Conservation (phyloP, 2,329 filamentous ascomycete species). For the Phialophora verrucosa region DNA sequence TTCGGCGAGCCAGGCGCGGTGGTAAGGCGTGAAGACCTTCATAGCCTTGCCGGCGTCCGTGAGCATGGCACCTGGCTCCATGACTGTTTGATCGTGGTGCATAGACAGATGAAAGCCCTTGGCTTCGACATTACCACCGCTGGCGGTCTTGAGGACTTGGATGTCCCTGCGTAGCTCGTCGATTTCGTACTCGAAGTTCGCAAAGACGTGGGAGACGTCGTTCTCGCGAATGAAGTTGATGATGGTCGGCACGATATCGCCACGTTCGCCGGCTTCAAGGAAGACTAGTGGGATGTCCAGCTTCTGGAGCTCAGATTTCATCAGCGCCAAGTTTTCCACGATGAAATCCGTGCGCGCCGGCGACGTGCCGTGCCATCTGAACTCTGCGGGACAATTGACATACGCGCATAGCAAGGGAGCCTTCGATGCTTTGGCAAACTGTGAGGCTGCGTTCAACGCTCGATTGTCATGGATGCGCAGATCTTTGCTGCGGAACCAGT, state of each 20-base stretch:
- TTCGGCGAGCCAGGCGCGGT: constrained; percentile 53
- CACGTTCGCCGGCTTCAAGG: constrained; percentile 50
- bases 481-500: constrained; percentile 61
- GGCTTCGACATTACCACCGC: constrained; percentile 37
- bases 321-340: constrained; percentile 50
- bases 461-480: constrained; percentile 58
- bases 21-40: constrained; percentile 60
- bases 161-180: constrained; percentile 55
- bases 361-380: constrained; percentile 59
- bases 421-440: constrained; percentile 53
- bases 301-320: constrained; percentile 55
- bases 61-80: constrained; percentile 53
- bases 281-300: constrained; percentile 58
- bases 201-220: constrained; percentile 55
- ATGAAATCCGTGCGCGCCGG: constrained; percentile 58
- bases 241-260: constrained; percentile 50
- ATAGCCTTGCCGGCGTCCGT: constrained; percentile 53
- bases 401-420: constrained; percentile 55
- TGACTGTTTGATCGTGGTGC: constrained; percentile 57
- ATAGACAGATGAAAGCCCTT: constrained; percentile 48
- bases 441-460: constrained; percentile 53
- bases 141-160: constrained; percentile 48
- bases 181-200: constrained; percentile 56
- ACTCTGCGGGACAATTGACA: constrained; percentile 54
- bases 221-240: constrained; percentile 53